phyloP scores from a whole-genome alignment of 176 grass and related monocot genomes.

The Oryza glumipatula region DNA sequence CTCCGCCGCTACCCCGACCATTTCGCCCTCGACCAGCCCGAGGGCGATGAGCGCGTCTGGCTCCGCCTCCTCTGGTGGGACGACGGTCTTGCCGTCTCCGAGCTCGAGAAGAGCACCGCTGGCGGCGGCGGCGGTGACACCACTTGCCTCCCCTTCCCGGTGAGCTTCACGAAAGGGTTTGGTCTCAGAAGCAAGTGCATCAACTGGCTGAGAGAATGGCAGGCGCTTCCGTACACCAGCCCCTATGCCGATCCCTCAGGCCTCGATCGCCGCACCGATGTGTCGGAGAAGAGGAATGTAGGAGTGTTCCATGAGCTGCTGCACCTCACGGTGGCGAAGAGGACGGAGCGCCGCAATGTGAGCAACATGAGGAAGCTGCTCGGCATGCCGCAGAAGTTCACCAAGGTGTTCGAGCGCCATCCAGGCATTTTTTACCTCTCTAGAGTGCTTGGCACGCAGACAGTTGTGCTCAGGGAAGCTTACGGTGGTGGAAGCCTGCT shows the following conservation, averaged over 20 bases:
- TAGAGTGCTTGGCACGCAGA: conserved; percentile 64
- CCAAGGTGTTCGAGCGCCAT: conserved; percentile 86
- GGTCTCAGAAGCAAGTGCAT: conserved; percentile 71
- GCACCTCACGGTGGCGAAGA: conserved; percentile 76
- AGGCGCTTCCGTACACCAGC: conserved; percentile 69
- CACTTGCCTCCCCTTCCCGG: conserved; percentile 60
- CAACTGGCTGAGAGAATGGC: conserved; percentile 73
- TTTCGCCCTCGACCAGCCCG: conserved; percentile 58
- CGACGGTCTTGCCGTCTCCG: conserved; percentile 55
- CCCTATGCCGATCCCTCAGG: conserved; percentile 59
- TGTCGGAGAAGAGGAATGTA: conserved; percentile 74
- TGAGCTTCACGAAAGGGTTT: conserved; percentile 68
- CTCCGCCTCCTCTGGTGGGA: conserved; percentile 76
- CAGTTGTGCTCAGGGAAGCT: conserved; percentile 72
- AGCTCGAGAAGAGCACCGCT: conserved; percentile 53
- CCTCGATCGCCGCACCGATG: conserved; percentile 70
- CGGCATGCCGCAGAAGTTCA: conserved; percentile 81
- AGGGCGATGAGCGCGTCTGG: conserved; percentile 78
- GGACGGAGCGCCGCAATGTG: conserved; percentile 63
- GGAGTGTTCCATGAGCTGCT: conserved; percentile 87
- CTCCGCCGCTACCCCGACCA: conserved; percentile 51
- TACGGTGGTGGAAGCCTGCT: conserved; percentile 53
- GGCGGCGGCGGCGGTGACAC: conserved; percentile 1
- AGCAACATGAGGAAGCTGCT: conserved; percentile 83
- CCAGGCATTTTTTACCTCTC: conserved; percentile 77